Evolutionary conservation across 148 eudicot species (phyloP).

Genomic region (Rhododendron williamsianum): DNA sequence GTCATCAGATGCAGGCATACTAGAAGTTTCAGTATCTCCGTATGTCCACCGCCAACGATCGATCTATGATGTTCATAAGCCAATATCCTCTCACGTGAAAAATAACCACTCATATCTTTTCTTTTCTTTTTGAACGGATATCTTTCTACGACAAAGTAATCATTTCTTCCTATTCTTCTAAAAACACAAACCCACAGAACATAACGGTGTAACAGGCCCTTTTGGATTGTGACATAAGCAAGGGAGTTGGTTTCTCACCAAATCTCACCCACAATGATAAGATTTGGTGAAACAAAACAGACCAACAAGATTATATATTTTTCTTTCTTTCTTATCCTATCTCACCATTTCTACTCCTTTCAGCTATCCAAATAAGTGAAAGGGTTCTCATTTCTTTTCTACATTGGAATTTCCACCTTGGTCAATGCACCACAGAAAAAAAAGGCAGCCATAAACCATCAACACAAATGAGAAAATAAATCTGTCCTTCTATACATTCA

Average conservation of each 20-base stretch:
- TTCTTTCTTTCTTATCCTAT: neutral
- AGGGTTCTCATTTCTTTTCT: neutral
- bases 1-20: neutral
- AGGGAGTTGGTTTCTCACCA: neutral
- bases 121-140: too few relatives aligned
- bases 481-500: neutral
- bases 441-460: neutral
- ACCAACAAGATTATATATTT: neutral
- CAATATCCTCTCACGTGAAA: neutral
- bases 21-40: neutral
- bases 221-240: neutral
- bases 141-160: neutral
- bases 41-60: neutral
- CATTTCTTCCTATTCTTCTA: neutral
- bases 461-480: neutral
- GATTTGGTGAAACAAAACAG: neutral
- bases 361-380: neutral
- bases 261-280: neutral
- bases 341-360: neutral
- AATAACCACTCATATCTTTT: neutral
- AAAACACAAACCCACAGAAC: neutral
- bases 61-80: neutral
- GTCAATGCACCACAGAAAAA: neutral
- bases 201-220: neutral
- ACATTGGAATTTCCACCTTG: neutral